These are phyloP conservation scores for Apostasia shenzhenica DNA, from an alignment of 106 monocot genomes.

Conservation along the genomic window DNA sequence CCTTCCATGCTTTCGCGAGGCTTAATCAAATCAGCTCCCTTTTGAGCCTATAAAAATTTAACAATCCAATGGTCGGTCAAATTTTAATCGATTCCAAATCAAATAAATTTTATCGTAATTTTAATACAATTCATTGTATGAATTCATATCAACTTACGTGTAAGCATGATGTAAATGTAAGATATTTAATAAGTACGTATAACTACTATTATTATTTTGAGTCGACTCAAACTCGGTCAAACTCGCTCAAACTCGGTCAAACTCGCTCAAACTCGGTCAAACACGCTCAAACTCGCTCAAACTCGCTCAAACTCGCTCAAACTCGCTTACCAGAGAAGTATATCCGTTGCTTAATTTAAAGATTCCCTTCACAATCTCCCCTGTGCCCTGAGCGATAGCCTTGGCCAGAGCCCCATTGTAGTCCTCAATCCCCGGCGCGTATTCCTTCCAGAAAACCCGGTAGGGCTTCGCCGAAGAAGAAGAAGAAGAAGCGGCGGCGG, in stretches of 20 bases:
- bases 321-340: constrained; percentile 40
- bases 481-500: not conserved
- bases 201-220: too few relatives aligned
- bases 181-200: too few relatives aligned
- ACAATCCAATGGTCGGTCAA: too few relatives aligned
- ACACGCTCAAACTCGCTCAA: too few relatives aligned
- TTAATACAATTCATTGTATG: too few relatives aligned
- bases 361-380: constrained; percentile 75
- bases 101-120: too few relatives aligned
- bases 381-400: constrained; percentile 82
- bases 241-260: too few relatives aligned
- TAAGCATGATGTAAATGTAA: too few relatives aligned
- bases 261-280: not conserved
- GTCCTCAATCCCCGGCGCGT: constrained; percentile 59
- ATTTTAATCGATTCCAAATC: too few relatives aligned
- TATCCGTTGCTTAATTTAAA: constrained; percentile 68
- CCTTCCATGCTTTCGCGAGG: constrained; percentile 7
- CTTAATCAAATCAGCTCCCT: constrained; percentile 60
- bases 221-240: not conserved
- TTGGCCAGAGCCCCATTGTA: constrained; percentile 73
- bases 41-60: constrained; percentile 49
- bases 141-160: too few relatives aligned
- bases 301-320: not conserved
- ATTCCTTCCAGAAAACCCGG: constrained; percentile 53
- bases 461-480: not conserved